Evolutionary conservation across 176 grass and related monocot genomes (phyloP).

Genomic region (Dendrocalamus sinicus): DNA sequence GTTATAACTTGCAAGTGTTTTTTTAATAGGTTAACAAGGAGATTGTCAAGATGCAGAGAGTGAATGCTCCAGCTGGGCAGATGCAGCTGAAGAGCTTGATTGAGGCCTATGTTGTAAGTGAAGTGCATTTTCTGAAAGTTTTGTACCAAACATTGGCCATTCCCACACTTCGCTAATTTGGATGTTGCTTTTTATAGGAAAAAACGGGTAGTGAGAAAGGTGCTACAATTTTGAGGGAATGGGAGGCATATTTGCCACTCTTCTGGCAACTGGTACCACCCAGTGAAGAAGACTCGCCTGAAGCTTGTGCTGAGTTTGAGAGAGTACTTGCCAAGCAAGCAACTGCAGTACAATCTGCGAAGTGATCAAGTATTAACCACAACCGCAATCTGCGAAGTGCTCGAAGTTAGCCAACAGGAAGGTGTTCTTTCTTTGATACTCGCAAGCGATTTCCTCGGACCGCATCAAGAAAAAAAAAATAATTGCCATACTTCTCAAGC

Average conservation of each 20-base stretch:
- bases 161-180: slow-evolving; percentile 10
- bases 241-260: slow-evolving; percentile 94
- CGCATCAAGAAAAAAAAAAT: background rate
- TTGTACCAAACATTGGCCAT: background rate
- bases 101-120: slow-evolving; percentile 93
- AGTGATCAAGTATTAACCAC: slow-evolving; percentile 38
- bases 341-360: slow-evolving; percentile 66
- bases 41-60: slow-evolving; percentile 99
- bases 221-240: slow-evolving; percentile 77
- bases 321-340: slow-evolving; percentile 76
- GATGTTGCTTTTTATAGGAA: slow-evolving; percentile 53
- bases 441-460: slow-evolving; percentile 21
- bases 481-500: slow-evolving; percentile 31
- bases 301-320: slow-evolving; percentile 95
- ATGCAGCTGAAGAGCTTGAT: slow-evolving; percentile 99
- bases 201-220: slow-evolving; percentile 97
- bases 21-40: slow-evolving; percentile 90
- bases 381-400: background rate
- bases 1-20: slow-evolving; percentile 32
- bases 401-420: background rate
- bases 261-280: slow-evolving; percentile 99
- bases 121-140: background rate
- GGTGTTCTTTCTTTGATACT: slow-evolving; percentile 16
- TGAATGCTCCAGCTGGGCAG: slow-evolving; percentile 97
- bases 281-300: slow-evolving; percentile 99